Evolutionary conservation across 208 protist genomes (phyloP), one percentile per base, ranked within the genome.

Genomic region (Strigomonas galati): DNA sequence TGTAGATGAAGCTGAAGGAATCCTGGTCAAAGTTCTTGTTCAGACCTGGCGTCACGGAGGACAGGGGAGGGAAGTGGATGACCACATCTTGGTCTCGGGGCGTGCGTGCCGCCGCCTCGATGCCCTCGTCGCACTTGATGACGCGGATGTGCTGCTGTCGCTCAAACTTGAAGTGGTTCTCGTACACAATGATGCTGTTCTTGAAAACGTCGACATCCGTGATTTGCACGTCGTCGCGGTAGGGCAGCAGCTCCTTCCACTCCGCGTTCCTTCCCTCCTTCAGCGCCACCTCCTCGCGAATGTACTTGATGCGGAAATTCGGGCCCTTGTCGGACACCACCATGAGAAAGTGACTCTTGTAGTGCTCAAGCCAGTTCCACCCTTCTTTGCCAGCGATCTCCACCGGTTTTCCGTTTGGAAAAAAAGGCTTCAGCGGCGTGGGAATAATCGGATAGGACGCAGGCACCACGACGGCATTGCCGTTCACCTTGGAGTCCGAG

Each of bases 1-100:
- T 94, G 79, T 93, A 96, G 2, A 94, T 73, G 67, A 96, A 96
- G 61, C 81, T 91, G 58, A 96, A 89, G 12, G 85, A 79, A 37
- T 93, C 82, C 65, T 96, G 91, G 26, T 84, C 67, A 72, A 93
- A 96, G 62, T 96, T 96, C 66, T 91, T 91, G 71, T 96, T 96
- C 21, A 96, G 72, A 3, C 91, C 91, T 19, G 91, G 91, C 19
- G 87, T 91, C 0, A 96, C 80, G 10, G 72, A 72, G 19, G 69
- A 54, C 4, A 96, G 69, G 23, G 85, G 86, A 3, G 91, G 91
- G 67, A 96, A 96, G 67, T 94, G 91, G 32, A 96, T 57, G 28
- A 96, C 82, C 31, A 94, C 71, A 49, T 96, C 91, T n/a, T 94
- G 72, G 4, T 68, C 51, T 6, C 87, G 76, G 28, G 66, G 27